Conservation (phyloP, 805 yeast genomes). For the Ogataea pilisensis region DNA sequence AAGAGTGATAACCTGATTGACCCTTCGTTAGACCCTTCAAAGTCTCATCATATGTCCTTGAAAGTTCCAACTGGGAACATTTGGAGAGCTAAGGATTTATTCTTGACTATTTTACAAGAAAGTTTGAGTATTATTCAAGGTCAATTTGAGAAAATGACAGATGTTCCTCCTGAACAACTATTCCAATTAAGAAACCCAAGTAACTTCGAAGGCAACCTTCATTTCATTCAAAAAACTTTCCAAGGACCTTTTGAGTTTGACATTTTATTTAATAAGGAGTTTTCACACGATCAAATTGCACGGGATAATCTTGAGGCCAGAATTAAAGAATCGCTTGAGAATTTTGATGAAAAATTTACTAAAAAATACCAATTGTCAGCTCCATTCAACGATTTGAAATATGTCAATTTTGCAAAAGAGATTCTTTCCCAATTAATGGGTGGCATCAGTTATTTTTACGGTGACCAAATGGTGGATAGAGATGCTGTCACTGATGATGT, state of each 20-base stretch:
- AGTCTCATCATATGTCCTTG: constrained; percentile 63
- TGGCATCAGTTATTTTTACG: constrained; percentile 85
- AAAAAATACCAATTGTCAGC: constrained; percentile 44
- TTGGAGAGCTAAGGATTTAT: constrained; percentile 80
- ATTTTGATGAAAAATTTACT: constrained; percentile 52
- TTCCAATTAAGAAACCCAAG: constrained; percentile 57
- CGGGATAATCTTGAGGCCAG: constrained; percentile 34
- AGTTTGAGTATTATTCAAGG: constrained; percentile 48
- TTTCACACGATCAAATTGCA: constrained; percentile 36
- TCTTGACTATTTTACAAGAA: constrained; percentile 64
- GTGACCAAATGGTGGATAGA: constrained; percentile 79
- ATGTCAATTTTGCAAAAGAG: constrained; percentile 66
- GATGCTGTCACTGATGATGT: constrained; percentile 64
- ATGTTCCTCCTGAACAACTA: constrained; percentile 44
- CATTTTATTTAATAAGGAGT: constrained; percentile 50
- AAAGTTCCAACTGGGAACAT: constrained; percentile 64
- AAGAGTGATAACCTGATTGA: constrained; percentile 22
- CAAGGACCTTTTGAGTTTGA: constrained; percentile 75
- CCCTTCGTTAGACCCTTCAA: constrained; percentile 51
- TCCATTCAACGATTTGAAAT: constrained; percentile 46
- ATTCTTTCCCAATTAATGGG: constrained; percentile 80
- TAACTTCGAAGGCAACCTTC: constrained; percentile 68
- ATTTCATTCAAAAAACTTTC: constrained; percentile 72
- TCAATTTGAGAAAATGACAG: constrained; percentile 18
- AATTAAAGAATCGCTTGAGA: constrained; percentile 30